A percentile compares a stretch with the other conserved stretches of the same genome.
Conservation (phyloP, 768 basidiomycete species). For the Tylopilus subfusipes region DNA sequence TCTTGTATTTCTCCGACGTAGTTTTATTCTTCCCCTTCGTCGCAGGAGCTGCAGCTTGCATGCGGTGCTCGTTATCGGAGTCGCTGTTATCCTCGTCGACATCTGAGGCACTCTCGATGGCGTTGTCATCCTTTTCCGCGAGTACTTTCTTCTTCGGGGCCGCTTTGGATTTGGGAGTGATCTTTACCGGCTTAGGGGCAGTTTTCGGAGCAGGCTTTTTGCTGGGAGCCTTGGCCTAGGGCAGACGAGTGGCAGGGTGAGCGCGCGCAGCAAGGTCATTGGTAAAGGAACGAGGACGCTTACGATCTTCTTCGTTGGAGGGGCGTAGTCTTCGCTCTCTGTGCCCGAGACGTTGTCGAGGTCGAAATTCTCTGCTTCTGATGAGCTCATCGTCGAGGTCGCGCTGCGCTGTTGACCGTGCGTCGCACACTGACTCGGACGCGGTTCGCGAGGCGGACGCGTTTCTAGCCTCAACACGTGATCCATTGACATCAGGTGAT, state of each 20-base stretch:
- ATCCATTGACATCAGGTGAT: not conserved
- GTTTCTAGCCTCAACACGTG: constrained; percentile 18
- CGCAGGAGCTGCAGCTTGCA: constrained; percentile 22
- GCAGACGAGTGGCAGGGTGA: constrained; percentile 18
- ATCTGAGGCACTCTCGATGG: constrained; percentile 44
- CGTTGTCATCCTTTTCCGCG: constrained; percentile 62
- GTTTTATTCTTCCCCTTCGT: constrained; percentile 70
- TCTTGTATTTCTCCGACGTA: constrained; percentile 87
- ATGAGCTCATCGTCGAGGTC: constrained; percentile 59
- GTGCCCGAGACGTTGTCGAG: constrained; percentile 52
- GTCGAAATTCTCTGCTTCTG: constrained; percentile 68
- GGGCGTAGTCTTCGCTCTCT: constrained; percentile 68
- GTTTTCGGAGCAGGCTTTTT: constrained; percentile 43
- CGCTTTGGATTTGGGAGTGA: constrained; percentile 48
- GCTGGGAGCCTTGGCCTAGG: constrained; percentile 33
- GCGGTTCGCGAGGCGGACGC: constrained; percentile 8
- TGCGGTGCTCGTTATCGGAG: constrained; percentile 39
- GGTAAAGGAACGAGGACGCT: not conserved
- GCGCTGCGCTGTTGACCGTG: constrained; percentile 7
- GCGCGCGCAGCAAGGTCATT: constrained; percentile 1
- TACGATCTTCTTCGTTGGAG: constrained; percentile 54
- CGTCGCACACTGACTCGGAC: not conserved
- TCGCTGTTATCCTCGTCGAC: constrained; percentile 37
- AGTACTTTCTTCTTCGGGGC: constrained; percentile 68
- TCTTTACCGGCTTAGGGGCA: constrained; percentile 40